phyloP scores from a whole-genome alignment of 257 asterid species.

The Scutellaria baicalensis region DNA sequence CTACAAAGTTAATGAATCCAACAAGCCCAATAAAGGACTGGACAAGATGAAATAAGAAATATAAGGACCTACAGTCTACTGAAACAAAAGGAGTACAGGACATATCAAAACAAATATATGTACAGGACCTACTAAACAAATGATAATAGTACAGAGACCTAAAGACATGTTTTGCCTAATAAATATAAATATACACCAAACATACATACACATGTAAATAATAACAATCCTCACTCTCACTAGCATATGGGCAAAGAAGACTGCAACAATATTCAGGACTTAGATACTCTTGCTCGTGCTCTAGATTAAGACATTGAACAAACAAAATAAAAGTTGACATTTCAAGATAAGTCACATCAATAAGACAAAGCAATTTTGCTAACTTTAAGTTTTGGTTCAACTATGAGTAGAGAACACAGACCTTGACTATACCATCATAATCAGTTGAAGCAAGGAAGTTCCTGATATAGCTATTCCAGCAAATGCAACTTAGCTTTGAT shows the following conservation, averaged over 20 bases:
- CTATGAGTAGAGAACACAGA: slow-evolving; percentile 14
- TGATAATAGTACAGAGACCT: no score
- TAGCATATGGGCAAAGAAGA: neutral
- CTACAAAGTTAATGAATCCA: no score
- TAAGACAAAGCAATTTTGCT: neutral
- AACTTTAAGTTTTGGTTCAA: neutral
- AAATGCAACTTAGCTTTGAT: slow-evolving; percentile 74
- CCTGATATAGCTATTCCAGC: slow-evolving; percentile 93
- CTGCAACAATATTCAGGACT: neutral
- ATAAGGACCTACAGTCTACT: no score
- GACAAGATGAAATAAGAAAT: no score
- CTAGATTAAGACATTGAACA: neutral
- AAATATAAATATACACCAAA: no score
- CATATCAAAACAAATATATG: no score
- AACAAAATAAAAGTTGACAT: neutral
- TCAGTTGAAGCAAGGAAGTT: slow-evolving; percentile 92
- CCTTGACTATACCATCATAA: slow-evolving; percentile 82
- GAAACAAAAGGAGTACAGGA: no score
- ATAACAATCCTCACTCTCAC: neutral
- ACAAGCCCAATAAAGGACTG: no score
- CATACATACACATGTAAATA: no score
- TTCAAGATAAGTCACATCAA: neutral
- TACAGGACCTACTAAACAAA: no score
- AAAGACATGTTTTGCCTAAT: no score
- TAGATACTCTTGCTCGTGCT: neutral